These are phyloP conservation scores for Solanum megistacrolobum DNA, from an alignment of 257 asterid genomes.

Conservation along the genomic window DNA sequence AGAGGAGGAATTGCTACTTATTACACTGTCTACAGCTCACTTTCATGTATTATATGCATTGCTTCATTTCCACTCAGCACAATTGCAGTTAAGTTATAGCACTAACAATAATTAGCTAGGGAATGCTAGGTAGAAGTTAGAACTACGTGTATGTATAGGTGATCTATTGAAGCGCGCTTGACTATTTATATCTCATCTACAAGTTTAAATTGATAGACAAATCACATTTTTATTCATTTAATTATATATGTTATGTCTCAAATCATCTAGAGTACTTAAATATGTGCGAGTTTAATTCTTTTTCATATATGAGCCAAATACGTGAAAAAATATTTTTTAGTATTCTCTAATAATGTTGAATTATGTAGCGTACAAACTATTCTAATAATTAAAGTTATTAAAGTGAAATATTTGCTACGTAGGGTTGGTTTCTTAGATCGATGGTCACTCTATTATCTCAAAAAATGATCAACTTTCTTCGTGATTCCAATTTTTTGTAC, in stretches of 20 bases:
- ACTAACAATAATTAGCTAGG: neutral
- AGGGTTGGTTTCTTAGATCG: neutral
- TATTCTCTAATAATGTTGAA: neutral
- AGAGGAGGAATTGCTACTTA: neutral
- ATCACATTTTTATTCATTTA: neutral
- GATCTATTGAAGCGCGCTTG: neutral
- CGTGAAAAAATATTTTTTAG: neutral
- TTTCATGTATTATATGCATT: neutral
- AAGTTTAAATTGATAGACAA: neutral
- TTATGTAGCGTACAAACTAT: neutral
- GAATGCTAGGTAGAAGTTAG: neutral
- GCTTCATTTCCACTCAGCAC: neutral
- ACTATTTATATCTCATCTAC: neutral
- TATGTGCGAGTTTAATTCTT: neutral
- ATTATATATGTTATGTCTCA: neutral
- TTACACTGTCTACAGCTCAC: neutral
- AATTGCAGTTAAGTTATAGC: neutral
- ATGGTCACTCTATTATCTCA: neutral
- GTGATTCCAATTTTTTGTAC: neutral
- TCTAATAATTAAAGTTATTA: neutral
- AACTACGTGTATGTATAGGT: neutral
- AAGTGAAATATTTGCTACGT: neutral
- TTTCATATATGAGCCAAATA: neutral
- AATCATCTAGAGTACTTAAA: neutral
- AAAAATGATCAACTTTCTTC: neutral